Evolutionary conservation across 192 early-diverging fungal species (phyloP).

Genomic region (Phlyctochytrium planicorne): DNA sequence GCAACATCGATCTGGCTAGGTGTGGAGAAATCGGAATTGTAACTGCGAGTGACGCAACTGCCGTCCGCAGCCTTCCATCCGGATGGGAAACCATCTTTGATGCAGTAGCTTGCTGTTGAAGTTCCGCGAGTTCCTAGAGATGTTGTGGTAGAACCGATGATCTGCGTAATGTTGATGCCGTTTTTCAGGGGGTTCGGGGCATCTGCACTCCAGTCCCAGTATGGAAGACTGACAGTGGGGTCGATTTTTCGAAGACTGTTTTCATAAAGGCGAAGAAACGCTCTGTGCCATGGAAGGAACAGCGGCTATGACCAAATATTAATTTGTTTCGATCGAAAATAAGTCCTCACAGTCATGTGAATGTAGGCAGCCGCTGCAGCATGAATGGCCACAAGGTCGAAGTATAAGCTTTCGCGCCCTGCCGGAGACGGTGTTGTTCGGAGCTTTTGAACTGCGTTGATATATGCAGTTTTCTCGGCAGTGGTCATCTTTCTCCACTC

Average conservation of each 20-base stretch:
- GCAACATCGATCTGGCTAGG: background rate
- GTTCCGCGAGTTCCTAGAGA: conserved; percentile 39
- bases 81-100: conserved; percentile 50
- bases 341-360: conserved; percentile 16
- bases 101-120: conserved; percentile 26
- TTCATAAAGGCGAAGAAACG: conserved; percentile 56
- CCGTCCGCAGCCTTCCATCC: conserved; percentile 34
- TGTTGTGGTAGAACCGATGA: conserved; percentile 24
- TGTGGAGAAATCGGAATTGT: conserved; percentile 6
- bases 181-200: conserved; percentile 41
- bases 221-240: conserved; percentile 53
- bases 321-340: background rate
- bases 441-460: conserved; percentile 16
- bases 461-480: conserved; percentile 3
- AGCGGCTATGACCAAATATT: conserved; percentile 7
- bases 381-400: conserved; percentile 27
- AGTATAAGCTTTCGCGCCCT: conserved; percentile 22
- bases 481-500: background rate
- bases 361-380: conserved; percentile 18
- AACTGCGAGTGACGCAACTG: background rate
- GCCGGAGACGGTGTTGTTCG: conserved; percentile 16
- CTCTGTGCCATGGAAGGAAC: conserved; percentile 44
- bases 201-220: conserved; percentile 64
- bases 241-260: conserved; percentile 44
- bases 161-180: conserved; percentile 1